A percentile compares a stretch with the other conserved stretches of the same genome.
phyloP scores from a whole-genome alignment of 2,329 filamentous ascomycete genomes.

The Aspergillus jensenii region DNA sequence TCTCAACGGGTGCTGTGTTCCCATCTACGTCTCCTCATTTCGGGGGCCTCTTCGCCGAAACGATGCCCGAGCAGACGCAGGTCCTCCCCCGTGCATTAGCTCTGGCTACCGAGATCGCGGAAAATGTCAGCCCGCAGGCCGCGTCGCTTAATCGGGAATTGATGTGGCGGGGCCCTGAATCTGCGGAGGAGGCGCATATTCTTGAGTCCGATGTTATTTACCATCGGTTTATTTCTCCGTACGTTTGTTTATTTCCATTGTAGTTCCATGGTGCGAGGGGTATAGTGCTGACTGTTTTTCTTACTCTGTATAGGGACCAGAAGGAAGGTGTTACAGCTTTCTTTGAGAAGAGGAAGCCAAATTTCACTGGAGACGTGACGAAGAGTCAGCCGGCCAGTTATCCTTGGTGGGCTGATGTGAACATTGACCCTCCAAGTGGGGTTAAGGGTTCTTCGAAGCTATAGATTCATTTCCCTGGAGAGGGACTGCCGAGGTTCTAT shows the following conservation, averaged over 20 bases:
- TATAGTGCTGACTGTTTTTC: slow-evolving; percentile 2
- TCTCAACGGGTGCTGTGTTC: slow-evolving; percentile 66
- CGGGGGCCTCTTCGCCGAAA: slow-evolving; percentile 64
- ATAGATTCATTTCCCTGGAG: slow-evolving; percentile 11
- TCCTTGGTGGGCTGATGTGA: slow-evolving; percentile 67
- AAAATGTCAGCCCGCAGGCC: slow-evolving; percentile 65
- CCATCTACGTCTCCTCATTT: slow-evolving; percentile 47
- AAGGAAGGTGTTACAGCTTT: slow-evolving; percentile 69
- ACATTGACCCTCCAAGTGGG: slow-evolving; percentile 36
- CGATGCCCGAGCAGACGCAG: slow-evolving; percentile 56
- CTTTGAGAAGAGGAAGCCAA: slow-evolving; percentile 64
- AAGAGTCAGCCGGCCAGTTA: slow-evolving; percentile 60
- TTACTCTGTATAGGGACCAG: slow-evolving; percentile 53
- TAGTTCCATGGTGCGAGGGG: background rate
- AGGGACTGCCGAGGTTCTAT: background rate
- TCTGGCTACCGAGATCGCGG: slow-evolving; percentile 65
- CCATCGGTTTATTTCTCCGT: slow-evolving; percentile 38
- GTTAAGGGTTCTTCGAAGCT: slow-evolving; percentile 23
- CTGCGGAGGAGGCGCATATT: slow-evolving; percentile 68
- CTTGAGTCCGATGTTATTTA: slow-evolving; percentile 56
- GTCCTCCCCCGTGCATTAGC: slow-evolving; percentile 66
- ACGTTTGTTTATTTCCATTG: slow-evolving; percentile 8
- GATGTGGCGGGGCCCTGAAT: slow-evolving; percentile 57
- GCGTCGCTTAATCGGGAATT: slow-evolving; percentile 69
- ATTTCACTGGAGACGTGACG: slow-evolving; percentile 62